These are phyloP conservation scores for Hymenoscyphus salicellus DNA, from an alignment of 2,329 filamentous ascomycete genomes.

Conservation along the genomic window DNA sequence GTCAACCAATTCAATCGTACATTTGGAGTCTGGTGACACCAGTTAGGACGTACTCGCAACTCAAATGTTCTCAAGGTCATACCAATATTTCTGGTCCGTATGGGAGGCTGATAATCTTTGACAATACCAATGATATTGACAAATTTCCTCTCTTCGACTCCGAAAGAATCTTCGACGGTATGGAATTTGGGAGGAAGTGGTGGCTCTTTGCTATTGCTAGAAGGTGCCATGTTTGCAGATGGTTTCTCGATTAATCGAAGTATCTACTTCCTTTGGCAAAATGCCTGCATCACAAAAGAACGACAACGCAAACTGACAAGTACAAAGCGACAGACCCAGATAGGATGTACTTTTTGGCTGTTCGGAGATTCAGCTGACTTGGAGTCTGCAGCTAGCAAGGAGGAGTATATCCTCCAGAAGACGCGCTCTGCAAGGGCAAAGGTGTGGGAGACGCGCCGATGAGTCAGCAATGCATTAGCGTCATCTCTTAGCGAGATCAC, in stretches of 20 bases:
- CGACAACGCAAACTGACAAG: too few species aligned
- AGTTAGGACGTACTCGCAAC: neutral
- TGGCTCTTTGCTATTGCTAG: conserved; percentile 4
- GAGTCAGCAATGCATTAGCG: neutral
- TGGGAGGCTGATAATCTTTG: conserved; percentile 58
- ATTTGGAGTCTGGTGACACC: conserved; percentile 54
- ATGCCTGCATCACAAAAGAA: too few species aligned
- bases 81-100: conserved; percentile 42
- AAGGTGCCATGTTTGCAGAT: neutral
- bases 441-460: neutral
- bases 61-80: neutral
- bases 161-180: conserved; percentile 35
- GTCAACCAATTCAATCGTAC: conserved; percentile 60
- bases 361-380: neutral
- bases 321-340: too few species aligned
- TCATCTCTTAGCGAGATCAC: conserved; percentile 16
- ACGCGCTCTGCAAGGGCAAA: neutral
- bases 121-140: conserved; percentile 69
- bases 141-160: conserved; percentile 23
- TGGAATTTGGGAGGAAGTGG: conserved; percentile 44
- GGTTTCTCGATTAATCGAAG: neutral
- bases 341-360: too few species aligned
- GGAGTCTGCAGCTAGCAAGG: neutral
- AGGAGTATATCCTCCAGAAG: neutral
- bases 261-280: neutral